A percentile compares a stretch with the other conserved stretches of the same genome.
Conservation (phyloP, 768 basidiomycete species). For the Suillus occidentalis region DNA sequence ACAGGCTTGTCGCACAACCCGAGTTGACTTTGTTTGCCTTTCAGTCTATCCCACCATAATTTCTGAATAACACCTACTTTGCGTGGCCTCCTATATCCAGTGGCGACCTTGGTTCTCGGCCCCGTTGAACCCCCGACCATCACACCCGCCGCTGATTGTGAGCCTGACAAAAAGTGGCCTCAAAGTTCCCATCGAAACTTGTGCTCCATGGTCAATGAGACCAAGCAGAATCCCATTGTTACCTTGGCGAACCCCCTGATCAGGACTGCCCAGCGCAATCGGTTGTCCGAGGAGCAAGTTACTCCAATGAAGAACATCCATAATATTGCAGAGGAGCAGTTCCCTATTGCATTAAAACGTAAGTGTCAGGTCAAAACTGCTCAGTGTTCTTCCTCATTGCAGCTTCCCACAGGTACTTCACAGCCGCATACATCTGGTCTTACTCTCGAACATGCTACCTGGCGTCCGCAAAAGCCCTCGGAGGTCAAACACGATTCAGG, state of each 20-base stretch:
- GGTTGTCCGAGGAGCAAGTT: constrained; percentile 39
- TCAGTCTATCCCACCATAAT: constrained; percentile 3
- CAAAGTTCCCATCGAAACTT: constrained; percentile 50
- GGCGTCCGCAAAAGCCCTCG: constrained; percentile 17
- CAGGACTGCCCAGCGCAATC: constrained; percentile 33
- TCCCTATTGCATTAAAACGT: constrained; percentile 40
- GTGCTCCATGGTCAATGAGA: constrained; percentile 50
- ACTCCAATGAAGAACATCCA: constrained; percentile 44
- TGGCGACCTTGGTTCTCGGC: constrained; percentile 24
- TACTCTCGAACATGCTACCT: constrained; percentile 16
- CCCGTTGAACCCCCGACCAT: constrained; percentile 3
- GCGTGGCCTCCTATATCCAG: constrained; percentile 10
- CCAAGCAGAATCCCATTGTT: constrained; percentile 55
- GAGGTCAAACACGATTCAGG: constrained; percentile 21
- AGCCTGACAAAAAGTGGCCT: constrained; percentile 49
- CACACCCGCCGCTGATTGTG: constrained; percentile 28
- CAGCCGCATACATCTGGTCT: background rate
- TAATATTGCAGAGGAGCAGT: constrained; percentile 46
- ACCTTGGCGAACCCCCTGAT: constrained; percentile 48
- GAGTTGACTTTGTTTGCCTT: too few species aligned
- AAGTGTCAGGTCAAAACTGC: constrained; percentile 38
- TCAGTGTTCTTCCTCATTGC: constrained; percentile 10
- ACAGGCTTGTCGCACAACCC: constrained; percentile 26
- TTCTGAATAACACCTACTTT: background rate
- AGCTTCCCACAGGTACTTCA: background rate